Base-by-base conservation (phyloP, 2,329 filamentous ascomycete species). In the Lasiodiplodia gonubiensis region DNA sequence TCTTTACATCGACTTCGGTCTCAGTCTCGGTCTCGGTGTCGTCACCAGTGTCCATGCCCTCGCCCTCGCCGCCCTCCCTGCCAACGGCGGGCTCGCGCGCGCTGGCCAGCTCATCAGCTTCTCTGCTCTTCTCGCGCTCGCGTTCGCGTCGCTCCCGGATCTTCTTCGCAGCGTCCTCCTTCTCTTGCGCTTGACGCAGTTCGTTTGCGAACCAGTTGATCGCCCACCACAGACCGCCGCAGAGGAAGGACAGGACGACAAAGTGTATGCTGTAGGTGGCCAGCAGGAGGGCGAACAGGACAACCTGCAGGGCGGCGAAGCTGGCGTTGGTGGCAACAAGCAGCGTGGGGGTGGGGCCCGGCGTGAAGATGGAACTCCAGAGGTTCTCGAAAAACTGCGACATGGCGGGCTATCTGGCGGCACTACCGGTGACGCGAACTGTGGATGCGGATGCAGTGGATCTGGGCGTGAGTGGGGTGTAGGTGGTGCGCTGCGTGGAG, bases 191-290 rank as follows among this genome's bases (percentile, higher is more conserved):
- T 37, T 80, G 80, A 35, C 78, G 76, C 64, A 90, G 78, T 75
- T 90, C 94, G 54, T 82, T 81, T 66, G 92, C 93, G 76, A 99
- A 98, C 95, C 95, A 99, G 86, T 98, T 98, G 81, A 98, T 94
- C 67, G 91, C 88, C 83, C 88, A 93, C 95, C 95, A 99, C 42
- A 98, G 85, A 4, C 92, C 91, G 37, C 83, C 94, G 70, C 89
- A 92, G 11, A 99, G 84, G 68, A 89, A 74, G 14, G 92, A 97
- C 6, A 99, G 86, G 68, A 94, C 85, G 70, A 93, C 78, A 75
- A 97, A 97, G 84, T 98, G 95, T 70, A 97, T 86, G 81, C 91
- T 97, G 80, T 91, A 89, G 8, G 94, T 99, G 67, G 88, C 90
- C 72, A 93, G 69, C 64, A 98, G 86, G 70, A 99, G 90, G 65